Conservation (phyloP, 108 stramenopile species). For the Conticribra guillardii region DNA sequence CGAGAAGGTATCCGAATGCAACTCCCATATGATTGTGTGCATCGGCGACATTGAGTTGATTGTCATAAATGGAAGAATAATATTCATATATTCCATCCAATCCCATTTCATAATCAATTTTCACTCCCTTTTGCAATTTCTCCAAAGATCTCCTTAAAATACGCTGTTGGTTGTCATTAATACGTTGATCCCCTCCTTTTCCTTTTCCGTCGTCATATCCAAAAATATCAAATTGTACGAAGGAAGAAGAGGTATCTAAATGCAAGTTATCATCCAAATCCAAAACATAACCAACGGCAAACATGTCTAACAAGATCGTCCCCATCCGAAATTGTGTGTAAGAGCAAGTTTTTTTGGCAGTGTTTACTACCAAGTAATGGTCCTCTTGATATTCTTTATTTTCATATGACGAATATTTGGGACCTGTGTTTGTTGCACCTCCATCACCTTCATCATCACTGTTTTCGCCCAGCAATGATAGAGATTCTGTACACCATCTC, state of each 20-base stretch:
- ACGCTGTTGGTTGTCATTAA: not conserved
- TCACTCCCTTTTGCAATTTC: not conserved
- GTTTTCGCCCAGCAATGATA: not conserved
- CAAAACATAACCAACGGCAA: slow-evolving; percentile 3
- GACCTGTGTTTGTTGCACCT: not conserved
- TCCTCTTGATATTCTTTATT: not conserved
- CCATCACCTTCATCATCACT: not conserved
- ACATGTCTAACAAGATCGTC: slow-evolving; percentile 4
- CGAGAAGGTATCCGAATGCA: not conserved
- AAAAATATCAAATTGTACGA: not conserved
- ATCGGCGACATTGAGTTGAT: not conserved
- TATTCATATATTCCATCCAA: not conserved
- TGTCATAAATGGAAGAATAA: not conserved
- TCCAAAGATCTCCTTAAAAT: not conserved
- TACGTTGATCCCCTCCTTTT: not conserved
- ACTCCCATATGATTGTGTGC: slow-evolving; percentile 8
- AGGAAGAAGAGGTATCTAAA: not conserved
- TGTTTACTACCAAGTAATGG: not conserved
- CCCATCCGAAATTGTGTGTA: not conserved
- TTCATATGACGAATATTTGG: not conserved
- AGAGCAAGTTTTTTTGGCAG: not conserved
- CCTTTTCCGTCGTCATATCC: not conserved
- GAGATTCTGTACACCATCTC: slow-evolving; percentile 1
- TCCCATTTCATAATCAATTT: not conserved
- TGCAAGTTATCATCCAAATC: not conserved